phyloP scores from a whole-genome alignment of 164 flowering plant species.

The Tetracentron sinense region DNA sequence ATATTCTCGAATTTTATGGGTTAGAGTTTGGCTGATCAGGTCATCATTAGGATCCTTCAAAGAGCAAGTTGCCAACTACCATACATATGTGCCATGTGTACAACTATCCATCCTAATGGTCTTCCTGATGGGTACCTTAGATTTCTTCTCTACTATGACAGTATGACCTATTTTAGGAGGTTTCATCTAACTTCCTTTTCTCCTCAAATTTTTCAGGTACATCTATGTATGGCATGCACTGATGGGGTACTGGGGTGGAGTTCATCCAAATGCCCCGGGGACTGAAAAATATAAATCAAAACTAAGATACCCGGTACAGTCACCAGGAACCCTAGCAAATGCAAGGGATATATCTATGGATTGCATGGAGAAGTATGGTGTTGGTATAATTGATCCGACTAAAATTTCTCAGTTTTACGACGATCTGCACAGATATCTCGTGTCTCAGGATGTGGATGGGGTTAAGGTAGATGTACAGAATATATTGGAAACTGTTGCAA shows the following conservation, averaged over 20 bases:
- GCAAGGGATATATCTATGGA: constrained; percentile 44
- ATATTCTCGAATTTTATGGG: too few relatives aligned
- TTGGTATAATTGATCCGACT: constrained; percentile 51
- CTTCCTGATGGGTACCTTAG: not conserved
- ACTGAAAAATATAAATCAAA: constrained; percentile 39
- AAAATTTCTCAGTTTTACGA: constrained; percentile 47
- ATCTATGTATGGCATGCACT: constrained; percentile 75
- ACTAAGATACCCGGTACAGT: constrained; percentile 42
- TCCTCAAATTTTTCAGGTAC: constrained; percentile 34
- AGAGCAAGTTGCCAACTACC: not conserved
- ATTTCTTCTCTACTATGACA: not conserved
- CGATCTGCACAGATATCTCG: constrained; percentile 59
- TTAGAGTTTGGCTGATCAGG: too few relatives aligned
- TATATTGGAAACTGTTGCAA: constrained; percentile 45
- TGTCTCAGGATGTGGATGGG: constrained; percentile 54
- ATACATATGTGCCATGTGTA: not conserved
- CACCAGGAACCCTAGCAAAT: constrained; percentile 45
- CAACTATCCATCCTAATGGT: not conserved
- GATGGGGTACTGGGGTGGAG: constrained; percentile 71
- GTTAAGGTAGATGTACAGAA: constrained; percentile 73
- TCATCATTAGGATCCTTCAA: too few relatives aligned
- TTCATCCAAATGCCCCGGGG: constrained; percentile 39
- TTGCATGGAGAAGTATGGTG: constrained; percentile 54
- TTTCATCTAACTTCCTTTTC: not conserved
- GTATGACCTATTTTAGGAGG: not conserved